Conservation (phyloP, 805 yeast species). For the Teunomyces pallodes region DNA sequence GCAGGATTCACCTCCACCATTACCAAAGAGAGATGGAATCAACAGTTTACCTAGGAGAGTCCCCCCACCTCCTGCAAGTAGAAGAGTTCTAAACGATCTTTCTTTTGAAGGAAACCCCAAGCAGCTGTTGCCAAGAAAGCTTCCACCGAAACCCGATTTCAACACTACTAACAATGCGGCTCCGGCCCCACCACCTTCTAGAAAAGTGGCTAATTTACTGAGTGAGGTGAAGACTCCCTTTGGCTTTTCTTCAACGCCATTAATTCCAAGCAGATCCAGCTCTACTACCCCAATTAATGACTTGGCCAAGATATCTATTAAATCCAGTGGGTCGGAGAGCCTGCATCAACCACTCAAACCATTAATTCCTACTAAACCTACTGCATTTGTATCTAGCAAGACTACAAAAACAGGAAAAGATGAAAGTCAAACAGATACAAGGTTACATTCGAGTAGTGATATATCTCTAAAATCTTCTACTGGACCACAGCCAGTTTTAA, state of each 20-base stretch:
- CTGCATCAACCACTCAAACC: slow-evolving; percentile 19
- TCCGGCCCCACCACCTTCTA: slow-evolving; percentile 20
- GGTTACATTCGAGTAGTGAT: background rate
- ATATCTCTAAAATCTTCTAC: background rate
- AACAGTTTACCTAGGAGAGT: slow-evolving; percentile 22
- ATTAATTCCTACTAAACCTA: slow-evolving; percentile 37
- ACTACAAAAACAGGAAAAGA: slow-evolving; percentile 5
- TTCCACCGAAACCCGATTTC: slow-evolving; percentile 9
- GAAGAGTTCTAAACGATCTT: slow-evolving; percentile 9
- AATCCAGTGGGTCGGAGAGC: background rate
- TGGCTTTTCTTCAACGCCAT: slow-evolving; percentile 38
- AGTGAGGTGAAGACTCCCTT: slow-evolving; percentile 20
- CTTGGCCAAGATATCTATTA: background rate
- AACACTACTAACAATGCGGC: background rate
- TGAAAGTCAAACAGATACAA: background rate
- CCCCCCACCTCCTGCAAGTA: slow-evolving; percentile 30
- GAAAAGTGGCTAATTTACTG: slow-evolving; percentile 13
- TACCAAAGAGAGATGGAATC: slow-evolving; percentile 17
- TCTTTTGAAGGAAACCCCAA: background rate
- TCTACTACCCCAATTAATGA: slow-evolving; percentile 23
- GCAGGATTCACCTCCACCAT: slow-evolving; percentile 19
- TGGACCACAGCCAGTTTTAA: slow-evolving; percentile 8
- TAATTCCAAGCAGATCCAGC: slow-evolving; percentile 35
- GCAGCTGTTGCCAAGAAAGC: slow-evolving; percentile 6
- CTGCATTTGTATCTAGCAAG: slow-evolving; percentile 22